Percentiles rank a stretch among this genome's conserved stretches.
Evolutionary conservation across 75 land plant species (phyloP).

Genomic region (Cupressus sempervirens): DNA sequence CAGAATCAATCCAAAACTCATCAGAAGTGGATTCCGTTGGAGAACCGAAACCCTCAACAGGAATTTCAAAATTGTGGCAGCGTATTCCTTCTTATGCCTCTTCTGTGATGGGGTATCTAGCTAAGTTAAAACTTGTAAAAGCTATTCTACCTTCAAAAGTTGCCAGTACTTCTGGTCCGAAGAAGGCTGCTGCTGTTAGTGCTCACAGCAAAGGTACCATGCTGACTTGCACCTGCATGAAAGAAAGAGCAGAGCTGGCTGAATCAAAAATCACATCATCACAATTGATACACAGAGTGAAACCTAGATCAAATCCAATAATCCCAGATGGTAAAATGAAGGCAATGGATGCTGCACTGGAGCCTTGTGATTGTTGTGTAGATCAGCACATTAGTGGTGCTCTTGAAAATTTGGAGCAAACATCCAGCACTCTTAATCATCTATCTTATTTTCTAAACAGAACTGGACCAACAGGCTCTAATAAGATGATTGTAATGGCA

Average conservation of each 20-base stretch:
- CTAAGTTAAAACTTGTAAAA: not conserved
- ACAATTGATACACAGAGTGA: not conserved
- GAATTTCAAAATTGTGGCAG: constrained; percentile 2
- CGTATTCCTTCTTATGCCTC: constrained; percentile 2
- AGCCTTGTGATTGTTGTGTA: constrained; percentile 2
- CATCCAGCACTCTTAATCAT: not conserved
- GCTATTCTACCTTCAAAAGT: not conserved
- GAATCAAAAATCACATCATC: not conserved
- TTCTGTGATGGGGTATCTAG: constrained; percentile 6
- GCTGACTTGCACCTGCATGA: not conserved
- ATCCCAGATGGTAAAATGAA: not conserved
- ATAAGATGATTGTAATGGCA: not conserved
- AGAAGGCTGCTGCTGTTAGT: not conserved
- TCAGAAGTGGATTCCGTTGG: not conserved
- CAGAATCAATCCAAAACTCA: not conserved
- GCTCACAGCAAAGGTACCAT: not conserved
- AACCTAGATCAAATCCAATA: not conserved
- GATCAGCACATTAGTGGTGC: not conserved
- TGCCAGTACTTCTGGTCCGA: not conserved
- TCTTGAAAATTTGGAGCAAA: not conserved
- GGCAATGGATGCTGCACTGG: not conserved
- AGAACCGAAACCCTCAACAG: not conserved
- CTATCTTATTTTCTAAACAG: not conserved
- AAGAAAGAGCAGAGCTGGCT: not conserved
- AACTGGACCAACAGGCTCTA: not conserved